phyloP scores from a whole-genome alignment of 495 filamentous ascomycete genomes.

The Lophiotrema nucula region DNA sequence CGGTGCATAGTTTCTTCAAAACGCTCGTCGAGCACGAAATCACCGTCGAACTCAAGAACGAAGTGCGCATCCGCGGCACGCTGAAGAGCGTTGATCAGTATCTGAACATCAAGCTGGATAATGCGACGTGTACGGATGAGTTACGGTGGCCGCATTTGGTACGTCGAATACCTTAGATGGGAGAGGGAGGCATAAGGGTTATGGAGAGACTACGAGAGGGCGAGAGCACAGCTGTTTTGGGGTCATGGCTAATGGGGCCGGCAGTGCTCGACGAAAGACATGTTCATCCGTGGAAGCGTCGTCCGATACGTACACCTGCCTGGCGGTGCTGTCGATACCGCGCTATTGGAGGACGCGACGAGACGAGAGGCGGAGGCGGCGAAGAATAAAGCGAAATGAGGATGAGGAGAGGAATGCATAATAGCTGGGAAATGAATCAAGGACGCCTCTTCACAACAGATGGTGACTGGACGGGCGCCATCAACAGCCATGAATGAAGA shows the following conservation, averaged over 20 bases:
- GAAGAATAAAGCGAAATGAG: slow-evolving; percentile 29
- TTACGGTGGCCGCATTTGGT: slow-evolving; percentile 89
- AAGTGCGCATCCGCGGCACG: slow-evolving; percentile 90
- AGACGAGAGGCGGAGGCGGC: slow-evolving; percentile 58
- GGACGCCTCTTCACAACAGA: too few relatives aligned
- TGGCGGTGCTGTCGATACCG: slow-evolving; percentile 80
- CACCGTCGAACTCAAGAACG: slow-evolving; percentile 98
- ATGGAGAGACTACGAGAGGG: too few relatives aligned
- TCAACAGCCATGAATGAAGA: too few relatives aligned
- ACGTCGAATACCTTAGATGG: too few relatives aligned
- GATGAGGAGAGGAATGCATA: too few relatives aligned
- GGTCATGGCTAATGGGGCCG: too few relatives aligned
- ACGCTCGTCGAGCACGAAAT: slow-evolving; percentile 95
- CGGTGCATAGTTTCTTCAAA: slow-evolving; percentile 99
- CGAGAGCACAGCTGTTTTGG: too few relatives aligned
- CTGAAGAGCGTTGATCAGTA: slow-evolving; percentile 98
- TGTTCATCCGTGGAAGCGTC: slow-evolving; percentile 95
- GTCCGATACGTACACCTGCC: slow-evolving; percentile 95
- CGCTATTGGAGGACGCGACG: slow-evolving; percentile 91
- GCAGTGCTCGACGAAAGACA: slow-evolving; percentile 88
- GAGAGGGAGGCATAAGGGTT: too few relatives aligned
- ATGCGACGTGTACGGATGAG: slow-evolving; percentile 88
- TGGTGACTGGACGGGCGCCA: too few relatives aligned
- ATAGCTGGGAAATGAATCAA: too few relatives aligned
- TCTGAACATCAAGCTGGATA: slow-evolving; percentile 97